Base-by-base conservation (phyloP, 164 flowering plant genomes). In the Litsea cubeba region DNA sequence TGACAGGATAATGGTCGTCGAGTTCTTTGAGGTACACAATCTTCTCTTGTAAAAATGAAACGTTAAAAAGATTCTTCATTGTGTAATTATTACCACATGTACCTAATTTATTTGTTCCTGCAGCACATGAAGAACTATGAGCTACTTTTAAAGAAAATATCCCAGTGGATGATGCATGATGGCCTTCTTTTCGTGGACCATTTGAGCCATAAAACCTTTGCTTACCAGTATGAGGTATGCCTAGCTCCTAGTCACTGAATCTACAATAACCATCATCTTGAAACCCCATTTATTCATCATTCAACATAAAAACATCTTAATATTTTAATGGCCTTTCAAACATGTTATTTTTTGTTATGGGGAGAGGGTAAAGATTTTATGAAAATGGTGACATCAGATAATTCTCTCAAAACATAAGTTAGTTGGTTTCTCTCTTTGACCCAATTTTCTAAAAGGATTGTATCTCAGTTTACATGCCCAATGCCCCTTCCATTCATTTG, bases 81-180 rank as follows among this genome's bases (percentile, higher is more conserved):
- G 8, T 4, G 62, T 30, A 30, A 30, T 30, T 30, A 30, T 30
- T 58, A 17, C n/a, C n/a, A 58, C 7, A 5, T 1, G 5, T 58
- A 58, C 66, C 25, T 63, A 2, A 63, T 32, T 23, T 30, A 1
- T 62, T 12, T 72, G 28, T n/a, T 50, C 18, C 22, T 12, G 18
- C 63, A 76, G 79, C 81, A 79, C 40, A 69, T 79, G 79, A 73
- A 79, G 74, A 76, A 79, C 74, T 73, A 72, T 28, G 71, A 57
- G 50, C 35, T 76, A 17, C 73, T 76, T 70, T 74, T 79, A 28
- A 71, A 64, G 23, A 76, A 63, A 51, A 69, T 79, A 64, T 79
- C 81, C 5, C 25, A 65, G 26, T 79, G 79, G 81, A 57, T 79
- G 74, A 22, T 66, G 65, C 62, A 58, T 23, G 79, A 79, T 70